Base-by-base conservation (phyloP, 148 eudicot species). In the Rhododendron ovatum region DNA sequence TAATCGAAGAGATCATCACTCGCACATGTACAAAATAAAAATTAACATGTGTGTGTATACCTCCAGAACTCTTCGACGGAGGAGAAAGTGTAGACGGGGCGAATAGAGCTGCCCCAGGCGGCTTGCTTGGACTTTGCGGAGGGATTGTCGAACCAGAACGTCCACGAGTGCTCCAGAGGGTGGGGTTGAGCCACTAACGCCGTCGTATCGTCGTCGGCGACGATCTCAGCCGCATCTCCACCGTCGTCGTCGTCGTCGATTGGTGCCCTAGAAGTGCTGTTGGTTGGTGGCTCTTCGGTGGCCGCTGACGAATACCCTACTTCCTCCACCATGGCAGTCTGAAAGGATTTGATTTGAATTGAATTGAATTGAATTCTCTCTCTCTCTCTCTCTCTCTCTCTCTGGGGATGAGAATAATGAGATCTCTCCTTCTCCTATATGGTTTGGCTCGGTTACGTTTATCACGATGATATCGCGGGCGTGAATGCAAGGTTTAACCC, bases 131-230 rank as follows among this genome's bases (percentile, higher is more conserved):
- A 59, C 28, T 94, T 96, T 1, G 92, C 93, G 3, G 91, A 74
- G 11, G 96, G 97, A 73, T 92, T 93, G 83, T 96, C 99, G 86
- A 96, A 96, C 98, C 98, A 96, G 88, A 96, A 94, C 0, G 98
- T 96, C 99, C 99, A 96, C 0, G 98, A 89, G 88, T 94, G 91
- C 85, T 96, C 99, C 53, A 96, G 89, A 0, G 93, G 94, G 82
- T 95, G 73, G 14, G 65, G 65, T 22, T 65, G 98, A 28, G 33
- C 41, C 14, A 26, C 48, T 0, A 82, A 28, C 1, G 85, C 41
- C 18, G 80, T 24, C 47, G 84, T 5, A 71, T 28, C 69, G 14
- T 61, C 86, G 43, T 78, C 86, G 77, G n/a, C 85, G n/a, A 85
- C 61, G 47, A 91, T 89, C 85, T 91, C 95, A 2, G 20, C 76